Evolutionary conservation across 257 asterid genomes (phyloP), one percentile per base, ranked within the genome.

Genomic region (Solanum appendiculatum): DNA sequence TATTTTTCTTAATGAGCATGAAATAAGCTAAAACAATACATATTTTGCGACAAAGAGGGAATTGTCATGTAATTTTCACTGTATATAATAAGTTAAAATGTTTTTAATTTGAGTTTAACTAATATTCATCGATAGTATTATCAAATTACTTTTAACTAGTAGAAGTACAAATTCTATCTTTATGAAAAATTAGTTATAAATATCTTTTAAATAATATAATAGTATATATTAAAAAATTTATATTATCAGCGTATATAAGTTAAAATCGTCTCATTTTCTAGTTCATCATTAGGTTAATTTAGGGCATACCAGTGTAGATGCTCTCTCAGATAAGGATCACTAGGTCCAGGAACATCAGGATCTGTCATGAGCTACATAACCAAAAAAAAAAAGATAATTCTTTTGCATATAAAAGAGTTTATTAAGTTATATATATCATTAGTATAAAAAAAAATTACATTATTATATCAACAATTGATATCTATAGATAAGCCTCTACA

Each of bases 261-360:
- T 74, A 72, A 72, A 72, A 9, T 72, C 29, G 5, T 37, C 1
- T 11, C 7, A 10, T 37, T 73, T 20, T 73, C 1, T 37, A 37
- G 31, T 73, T 73, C 15, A 20, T 36, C 31, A 73, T 11, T 73
- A 1, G 29, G 1, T 27, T 66, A 6, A 23, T 40, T 1, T 40
- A 73, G 84, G 7, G 29, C 2, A 25, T 90, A 96, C 99, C 98
- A 96, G 20, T 96, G 99, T 72, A 96, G 97, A 86, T 94, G 97
- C 91, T 96, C 99, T 78, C 91, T 91, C 72, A 92, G 90, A 87
- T 96, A 94, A 85, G 99, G 98, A 87, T 96, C 99, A 85, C 98
- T 95, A 21, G 99, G 99, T 78, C 98, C 97, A 0, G 98, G 99
- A 87, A 94, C 98, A 90, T 96, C 99, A 48, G 98, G 99, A 82